Conservation (phyloP, 495 filamentous ascomycete species). For the Lasiosphaeria hispida region DNA sequence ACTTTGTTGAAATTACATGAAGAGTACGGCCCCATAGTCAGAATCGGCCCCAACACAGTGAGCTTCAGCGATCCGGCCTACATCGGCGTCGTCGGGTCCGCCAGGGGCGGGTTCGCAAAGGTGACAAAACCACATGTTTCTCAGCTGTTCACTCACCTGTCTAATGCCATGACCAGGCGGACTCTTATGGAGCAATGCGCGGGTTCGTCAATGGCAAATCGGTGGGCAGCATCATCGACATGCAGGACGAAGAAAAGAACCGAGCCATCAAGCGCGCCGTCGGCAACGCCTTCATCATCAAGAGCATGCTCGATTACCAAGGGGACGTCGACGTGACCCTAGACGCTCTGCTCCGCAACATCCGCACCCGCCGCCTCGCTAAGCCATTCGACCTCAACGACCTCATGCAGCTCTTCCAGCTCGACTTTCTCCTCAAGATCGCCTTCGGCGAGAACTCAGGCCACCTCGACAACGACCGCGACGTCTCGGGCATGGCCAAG, state of each 20-base stretch:
- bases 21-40: constrained; percentile 48
- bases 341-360: constrained; percentile 16
- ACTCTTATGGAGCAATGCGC: constrained; percentile 34
- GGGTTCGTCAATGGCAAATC: constrained; percentile 26
- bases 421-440: constrained; percentile 27
- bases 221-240: constrained; percentile 27
- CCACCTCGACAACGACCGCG: constrained; percentile 22
- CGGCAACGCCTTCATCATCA: constrained; percentile 29
- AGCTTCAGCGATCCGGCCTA: constrained; percentile 37
- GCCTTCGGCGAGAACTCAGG: constrained; percentile 26
- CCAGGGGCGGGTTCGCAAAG: constrained; percentile 8
- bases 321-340: constrained; percentile 24
- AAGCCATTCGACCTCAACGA: constrained; percentile 15
- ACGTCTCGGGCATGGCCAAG: constrained; percentile 25
- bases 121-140: neutral
- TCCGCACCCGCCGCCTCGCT: constrained; percentile 16
- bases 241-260: constrained; percentile 22
- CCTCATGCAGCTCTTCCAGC: constrained; percentile 20
- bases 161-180: neutral
- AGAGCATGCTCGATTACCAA: constrained; percentile 26
- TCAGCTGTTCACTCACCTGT: neutral
- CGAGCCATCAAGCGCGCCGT: constrained; percentile 26
- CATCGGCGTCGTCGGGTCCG: constrained; percentile 23
- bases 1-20: constrained; percentile 31
- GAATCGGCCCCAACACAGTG: constrained; percentile 49